Conservation (phyloP, 1,139 yeast genomes). For the Pichia sp. region DNA sequence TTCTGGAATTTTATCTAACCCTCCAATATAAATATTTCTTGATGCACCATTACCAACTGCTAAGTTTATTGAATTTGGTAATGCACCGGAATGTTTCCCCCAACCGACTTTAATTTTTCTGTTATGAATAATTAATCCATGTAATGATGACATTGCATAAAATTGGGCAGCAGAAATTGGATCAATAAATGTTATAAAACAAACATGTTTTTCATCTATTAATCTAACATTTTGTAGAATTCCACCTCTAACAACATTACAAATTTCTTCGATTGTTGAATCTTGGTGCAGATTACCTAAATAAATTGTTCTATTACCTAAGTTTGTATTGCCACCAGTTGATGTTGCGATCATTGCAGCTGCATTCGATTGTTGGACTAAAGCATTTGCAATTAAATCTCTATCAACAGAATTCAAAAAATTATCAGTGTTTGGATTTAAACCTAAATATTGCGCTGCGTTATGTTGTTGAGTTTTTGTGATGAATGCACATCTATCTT, state of each 20-base stretch:
- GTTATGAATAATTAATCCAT: slow-evolving; percentile 70
- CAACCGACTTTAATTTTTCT: slow-evolving; percentile 74
- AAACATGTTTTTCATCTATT: slow-evolving; percentile 74
- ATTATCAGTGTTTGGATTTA: slow-evolving; percentile 86
- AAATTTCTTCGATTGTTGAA: slow-evolving; percentile 73
- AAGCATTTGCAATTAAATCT: slow-evolving; percentile 42
- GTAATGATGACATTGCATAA: slow-evolving; percentile 70
- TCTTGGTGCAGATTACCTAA: slow-evolving; percentile 72
- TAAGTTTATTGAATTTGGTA: slow-evolving; percentile 64
- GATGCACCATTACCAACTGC: slow-evolving; percentile 82
- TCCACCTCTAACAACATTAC: slow-evolving; percentile 82
- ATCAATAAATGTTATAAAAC: slow-evolving; percentile 73
- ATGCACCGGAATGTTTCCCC: slow-evolving; percentile 78
- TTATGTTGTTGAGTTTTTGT: slow-evolving; percentile 95
- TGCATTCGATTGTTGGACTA: slow-evolving; percentile 62
- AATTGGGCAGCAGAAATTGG: slow-evolving; percentile 80
- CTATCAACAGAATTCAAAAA: slow-evolving; percentile 57
- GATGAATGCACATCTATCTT: slow-evolving; percentile 64
- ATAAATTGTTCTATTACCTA: slow-evolving; percentile 74
- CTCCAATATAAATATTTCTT: slow-evolving; percentile 74
- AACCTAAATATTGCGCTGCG: slow-evolving; percentile 91
- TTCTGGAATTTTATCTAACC: slow-evolving; percentile 32
- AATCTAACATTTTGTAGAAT: slow-evolving; percentile 64
- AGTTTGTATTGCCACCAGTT: slow-evolving; percentile 65
- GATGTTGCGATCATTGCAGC: slow-evolving; percentile 70